Evolutionary conservation across 805 yeast genomes (phyloP).

Genomic region (Saccharomycopsis fodiens): DNA sequence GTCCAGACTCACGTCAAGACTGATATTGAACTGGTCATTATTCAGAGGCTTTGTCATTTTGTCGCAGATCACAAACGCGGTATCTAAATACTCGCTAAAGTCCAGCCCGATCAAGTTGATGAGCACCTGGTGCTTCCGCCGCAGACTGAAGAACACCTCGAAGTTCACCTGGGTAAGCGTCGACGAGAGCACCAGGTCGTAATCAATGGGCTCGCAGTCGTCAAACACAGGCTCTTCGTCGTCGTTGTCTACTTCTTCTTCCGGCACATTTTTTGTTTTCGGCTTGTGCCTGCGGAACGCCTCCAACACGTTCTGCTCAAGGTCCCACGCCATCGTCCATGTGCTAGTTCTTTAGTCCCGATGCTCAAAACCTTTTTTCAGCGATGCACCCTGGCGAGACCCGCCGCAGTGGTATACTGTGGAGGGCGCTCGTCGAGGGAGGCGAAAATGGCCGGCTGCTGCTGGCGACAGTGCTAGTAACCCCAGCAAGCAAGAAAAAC

Average conservation of each 20-base stretch:
- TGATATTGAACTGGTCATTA: conserved; percentile 18
- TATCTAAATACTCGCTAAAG: not conserved
- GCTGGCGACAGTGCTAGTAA: too few relatives aligned
- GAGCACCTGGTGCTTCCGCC: conserved; percentile 11
- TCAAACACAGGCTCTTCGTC: conserved; percentile 8
- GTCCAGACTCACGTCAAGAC: conserved; percentile 14
- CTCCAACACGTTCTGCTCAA: not conserved
- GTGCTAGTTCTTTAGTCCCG: too few relatives aligned
- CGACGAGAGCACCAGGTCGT: conserved; percentile 12
- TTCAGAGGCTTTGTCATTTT: conserved; percentile 19
- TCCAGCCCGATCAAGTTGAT: conserved; percentile 2
- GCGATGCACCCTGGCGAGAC: too few relatives aligned
- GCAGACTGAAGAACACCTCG: conserved; percentile 13
- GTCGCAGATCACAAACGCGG: conserved; percentile 15
- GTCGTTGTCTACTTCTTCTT: conserved; percentile 7
- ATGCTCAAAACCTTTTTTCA: too few relatives aligned
- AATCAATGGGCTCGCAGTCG: conserved; percentile 6
- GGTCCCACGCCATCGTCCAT: not conserved
- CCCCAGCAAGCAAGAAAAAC: too few relatives aligned
- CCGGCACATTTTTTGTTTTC: not conserved
- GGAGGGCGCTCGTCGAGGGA: too few relatives aligned
- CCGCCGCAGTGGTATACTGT: too few relatives aligned
- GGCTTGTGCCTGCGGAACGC: not conserved
- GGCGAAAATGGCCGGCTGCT: too few relatives aligned
- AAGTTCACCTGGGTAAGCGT: conserved; percentile 12